A percentile compares a stretch with the other conserved stretches of the same genome.
phyloP scores from a whole-genome alignment of 495 filamentous ascomycete species.

The Xylaria castorea region DNA sequence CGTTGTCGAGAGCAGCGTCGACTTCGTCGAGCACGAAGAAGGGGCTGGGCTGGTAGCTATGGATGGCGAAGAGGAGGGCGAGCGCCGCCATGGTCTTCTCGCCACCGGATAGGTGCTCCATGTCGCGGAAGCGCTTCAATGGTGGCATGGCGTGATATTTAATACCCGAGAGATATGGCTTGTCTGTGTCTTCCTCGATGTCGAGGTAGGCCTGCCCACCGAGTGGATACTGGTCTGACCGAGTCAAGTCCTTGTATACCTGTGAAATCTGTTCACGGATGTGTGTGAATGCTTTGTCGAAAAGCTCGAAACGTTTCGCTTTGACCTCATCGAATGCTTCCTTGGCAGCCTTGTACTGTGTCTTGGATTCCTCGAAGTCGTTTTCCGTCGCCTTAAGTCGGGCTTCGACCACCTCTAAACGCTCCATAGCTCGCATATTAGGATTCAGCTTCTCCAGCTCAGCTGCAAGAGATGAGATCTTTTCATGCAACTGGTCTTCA shows the following conservation, averaged over 20 bases:
- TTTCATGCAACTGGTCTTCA: slow-evolving; percentile 81
- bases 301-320: slow-evolving; percentile 83
- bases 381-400: slow-evolving; percentile 85
- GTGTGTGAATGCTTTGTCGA: slow-evolving; percentile 92
- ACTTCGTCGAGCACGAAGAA: slow-evolving; percentile 99
- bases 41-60: slow-evolving; percentile 89
- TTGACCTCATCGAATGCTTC: slow-evolving; percentile 84
- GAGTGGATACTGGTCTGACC: slow-evolving; percentile 80
- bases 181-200: slow-evolving; percentile 84
- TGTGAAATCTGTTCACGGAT: slow-evolving; percentile 93
- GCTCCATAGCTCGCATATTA: slow-evolving; percentile 93
- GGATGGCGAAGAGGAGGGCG: slow-evolving; percentile 93
- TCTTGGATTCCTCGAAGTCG: slow-evolving; percentile 84
- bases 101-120: slow-evolving; percentile 96
- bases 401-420: slow-evolving; percentile 83
- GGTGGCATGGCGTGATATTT: slow-evolving; percentile 99
- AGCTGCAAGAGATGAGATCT: slow-evolving; percentile 71
- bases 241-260: slow-evolving; percentile 94
- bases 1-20: slow-evolving; percentile 95
- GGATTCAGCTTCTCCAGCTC: slow-evolving; percentile 93
- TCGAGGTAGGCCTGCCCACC: slow-evolving; percentile 96
- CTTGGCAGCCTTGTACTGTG: slow-evolving; percentile 72
- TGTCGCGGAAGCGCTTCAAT: slow-evolving; percentile 97
- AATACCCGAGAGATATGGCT: slow-evolving; percentile 89
- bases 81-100: slow-evolving; percentile 99